Conservation (phyloP, 495 filamentous ascomycete species). For the Aspergillus funiculosus region DNA sequence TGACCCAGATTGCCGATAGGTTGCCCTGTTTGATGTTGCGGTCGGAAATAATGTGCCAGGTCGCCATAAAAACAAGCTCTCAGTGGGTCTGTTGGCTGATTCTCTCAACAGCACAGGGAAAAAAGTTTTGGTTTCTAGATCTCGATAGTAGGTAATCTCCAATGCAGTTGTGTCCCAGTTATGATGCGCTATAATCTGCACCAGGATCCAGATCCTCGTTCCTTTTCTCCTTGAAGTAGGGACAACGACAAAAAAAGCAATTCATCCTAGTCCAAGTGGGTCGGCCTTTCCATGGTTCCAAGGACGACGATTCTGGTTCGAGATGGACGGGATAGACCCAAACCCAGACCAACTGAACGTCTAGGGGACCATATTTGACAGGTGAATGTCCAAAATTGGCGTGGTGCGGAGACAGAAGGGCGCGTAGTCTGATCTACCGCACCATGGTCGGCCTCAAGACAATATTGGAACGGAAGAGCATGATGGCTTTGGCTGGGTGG, state of each 20-base stretch:
- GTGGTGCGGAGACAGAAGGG: not conserved
- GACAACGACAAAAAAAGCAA: constrained; percentile 8
- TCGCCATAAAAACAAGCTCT: not conserved
- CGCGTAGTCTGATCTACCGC: not conserved
- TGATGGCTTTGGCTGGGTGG: not conserved
- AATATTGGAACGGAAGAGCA: not conserved
- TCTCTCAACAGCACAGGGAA: not conserved
- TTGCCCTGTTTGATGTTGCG: not conserved
- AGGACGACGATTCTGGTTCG: not conserved
- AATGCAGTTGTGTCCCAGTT: not conserved
- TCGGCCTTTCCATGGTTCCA: not conserved
- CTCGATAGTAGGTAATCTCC: not conserved
- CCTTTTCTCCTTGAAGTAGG: not conserved
- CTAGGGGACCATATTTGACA: not conserved
- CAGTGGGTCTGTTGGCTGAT: not conserved
- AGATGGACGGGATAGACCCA: not conserved
- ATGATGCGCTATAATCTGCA: constrained; percentile 9
- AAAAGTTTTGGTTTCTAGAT: constrained; percentile 7
- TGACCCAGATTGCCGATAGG: too few species aligned
- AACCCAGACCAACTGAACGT: constrained; percentile 3
- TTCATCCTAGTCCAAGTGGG: not conserved
- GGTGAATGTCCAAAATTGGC: not conserved
- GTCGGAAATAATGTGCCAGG: not conserved
- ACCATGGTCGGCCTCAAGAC: not conserved
- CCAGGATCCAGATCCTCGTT: constrained; percentile 8